These are phyloP conservation scores for Yamadazyma diospyri DNA, from an alignment of 1,139 yeast species.

Conservation along the genomic window DNA sequence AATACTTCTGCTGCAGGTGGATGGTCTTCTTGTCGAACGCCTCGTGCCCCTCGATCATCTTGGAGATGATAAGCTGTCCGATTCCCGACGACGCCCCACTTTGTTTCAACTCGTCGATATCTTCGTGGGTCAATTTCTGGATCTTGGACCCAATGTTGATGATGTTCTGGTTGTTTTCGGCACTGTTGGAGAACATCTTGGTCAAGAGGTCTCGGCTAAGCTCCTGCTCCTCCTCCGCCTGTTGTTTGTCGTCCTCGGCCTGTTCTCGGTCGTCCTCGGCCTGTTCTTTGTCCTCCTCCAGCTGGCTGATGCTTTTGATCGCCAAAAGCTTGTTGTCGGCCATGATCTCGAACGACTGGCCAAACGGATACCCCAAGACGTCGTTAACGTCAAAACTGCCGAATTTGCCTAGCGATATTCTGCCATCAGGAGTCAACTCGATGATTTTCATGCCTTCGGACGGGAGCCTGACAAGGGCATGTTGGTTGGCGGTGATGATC, in stretches of 20 bases:
- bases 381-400: conserved; percentile 78
- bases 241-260: conserved; percentile 25
- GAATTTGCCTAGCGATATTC: conserved; percentile 81
- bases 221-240: conserved; percentile 20
- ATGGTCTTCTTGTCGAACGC: conserved; percentile 87
- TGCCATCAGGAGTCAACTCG: conserved; percentile 55
- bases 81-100: conserved; percentile 58
- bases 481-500: conserved; percentile 34
- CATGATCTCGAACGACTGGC: conserved; percentile 83
- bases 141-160: conserved; percentile 71
- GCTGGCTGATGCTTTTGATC: conserved; percentile 34
- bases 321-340: conserved; percentile 55
- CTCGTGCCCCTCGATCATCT: conserved; percentile 77
- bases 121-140: conserved; percentile 70
- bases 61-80: conserved; percentile 81
- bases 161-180: conserved; percentile 69
- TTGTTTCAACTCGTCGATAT: conserved; percentile 75
- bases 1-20: conserved; percentile 86
- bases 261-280: conserved; percentile 16
- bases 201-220: conserved; percentile 39
- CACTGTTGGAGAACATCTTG: conserved; percentile 38
- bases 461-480: conserved; percentile 73
- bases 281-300: conserved; percentile 25
- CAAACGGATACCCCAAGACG: conserved; percentile 77
- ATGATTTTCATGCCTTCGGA: conserved; percentile 75